Conservation (phyloP, 2,329 filamentous ascomycete species). For the Cercospora zeina region DNA sequence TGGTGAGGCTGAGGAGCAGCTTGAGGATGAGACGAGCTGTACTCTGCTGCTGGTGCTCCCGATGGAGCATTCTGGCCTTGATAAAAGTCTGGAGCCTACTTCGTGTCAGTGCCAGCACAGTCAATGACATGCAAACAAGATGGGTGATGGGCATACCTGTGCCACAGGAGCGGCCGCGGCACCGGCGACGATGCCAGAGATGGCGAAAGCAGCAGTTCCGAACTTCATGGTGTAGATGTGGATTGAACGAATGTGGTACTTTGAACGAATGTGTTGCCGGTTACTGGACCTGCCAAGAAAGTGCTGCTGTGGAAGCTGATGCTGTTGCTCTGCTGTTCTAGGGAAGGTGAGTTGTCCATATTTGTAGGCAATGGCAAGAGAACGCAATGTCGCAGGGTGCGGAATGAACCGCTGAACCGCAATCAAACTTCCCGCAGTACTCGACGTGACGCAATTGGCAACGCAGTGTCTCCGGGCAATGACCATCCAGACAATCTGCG, state of each 20-base stretch:
- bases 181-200: conserved; percentile 6
- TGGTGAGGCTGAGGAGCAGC: not conserved
- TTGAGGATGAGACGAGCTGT: not conserved
- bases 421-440: conserved; percentile 1
- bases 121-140: not conserved
- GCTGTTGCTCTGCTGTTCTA: not conserved
- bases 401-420: not conserved
- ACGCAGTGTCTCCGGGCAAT: not conserved
- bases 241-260: not conserved
- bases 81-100: not conserved
- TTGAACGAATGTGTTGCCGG: not conserved
- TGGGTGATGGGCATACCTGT: not conserved
- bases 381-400: not conserved
- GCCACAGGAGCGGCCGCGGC: conserved; percentile 5
- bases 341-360: not conserved
- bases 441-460: not conserved
- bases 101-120: not conserved
- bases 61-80: not conserved
- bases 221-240: conserved; percentile 2
- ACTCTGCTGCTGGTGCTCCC: not conserved
- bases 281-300: not conserved
- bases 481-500: not conserved
- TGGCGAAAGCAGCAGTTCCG: not conserved
- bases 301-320: not conserved
- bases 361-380: not conserved